These are phyloP conservation scores for Sclerotinia trifoliorum DNA, from an alignment of 2,329 filamentous ascomycete genomes.

Conservation along the genomic window DNA sequence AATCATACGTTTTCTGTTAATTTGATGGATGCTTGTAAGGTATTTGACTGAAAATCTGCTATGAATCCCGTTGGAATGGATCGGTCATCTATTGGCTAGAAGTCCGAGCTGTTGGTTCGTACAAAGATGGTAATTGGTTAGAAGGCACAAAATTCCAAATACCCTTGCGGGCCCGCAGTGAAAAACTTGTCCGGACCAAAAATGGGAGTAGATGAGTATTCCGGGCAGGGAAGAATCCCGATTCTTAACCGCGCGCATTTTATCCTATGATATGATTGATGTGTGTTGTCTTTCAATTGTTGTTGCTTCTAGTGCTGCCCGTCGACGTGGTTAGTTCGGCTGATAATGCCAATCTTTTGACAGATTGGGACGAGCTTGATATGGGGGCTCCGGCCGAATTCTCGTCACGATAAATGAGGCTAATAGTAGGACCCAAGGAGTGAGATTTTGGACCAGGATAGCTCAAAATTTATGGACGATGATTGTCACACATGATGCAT, in stretches of 20 bases:
- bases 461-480: neutral
- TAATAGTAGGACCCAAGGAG: neutral
- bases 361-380: conserved; percentile 3
- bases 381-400: neutral
- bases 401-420: neutral
- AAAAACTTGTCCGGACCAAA: conserved; percentile 1
- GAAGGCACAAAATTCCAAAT: neutral
- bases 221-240: neutral
- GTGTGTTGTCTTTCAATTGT: conserved; percentile 13
- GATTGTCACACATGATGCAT: conserved; percentile 17
- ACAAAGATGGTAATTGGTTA: neutral
- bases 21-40: neutral
- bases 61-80: conserved; percentile 13
- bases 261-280: neutral
- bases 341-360: conserved; percentile 1
- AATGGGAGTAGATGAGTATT: conserved; percentile 6
- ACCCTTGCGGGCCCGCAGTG: conserved; percentile 6
- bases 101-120: conserved; percentile 1
- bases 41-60: neutral
- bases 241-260: conserved; percentile 16
- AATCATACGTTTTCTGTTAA: conserved; percentile 5
- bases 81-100: conserved; percentile 16
- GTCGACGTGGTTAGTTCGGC: neutral
- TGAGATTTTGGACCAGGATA: conserved; percentile 4
- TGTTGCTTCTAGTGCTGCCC: conserved; percentile 8